phyloP scores from a whole-genome alignment of 169 alveolate genomes.

The Babesia caballi region DNA sequence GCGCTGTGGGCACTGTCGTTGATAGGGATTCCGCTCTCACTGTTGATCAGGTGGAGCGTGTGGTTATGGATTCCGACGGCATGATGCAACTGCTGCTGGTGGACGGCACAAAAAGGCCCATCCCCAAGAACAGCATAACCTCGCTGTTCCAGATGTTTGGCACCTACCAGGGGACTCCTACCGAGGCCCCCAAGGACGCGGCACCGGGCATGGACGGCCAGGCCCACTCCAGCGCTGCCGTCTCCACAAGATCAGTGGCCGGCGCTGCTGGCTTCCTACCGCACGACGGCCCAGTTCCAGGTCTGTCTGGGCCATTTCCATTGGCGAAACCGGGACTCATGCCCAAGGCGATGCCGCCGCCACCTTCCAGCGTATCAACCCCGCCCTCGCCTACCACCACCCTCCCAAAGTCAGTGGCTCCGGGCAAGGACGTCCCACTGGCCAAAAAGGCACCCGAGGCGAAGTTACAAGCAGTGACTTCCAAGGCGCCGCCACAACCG shows the following conservation, averaged over 20 bases:
- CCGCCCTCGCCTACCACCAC: neutral
- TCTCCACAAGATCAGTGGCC: too few species aligned
- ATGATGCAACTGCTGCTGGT: constrained; percentile 18
- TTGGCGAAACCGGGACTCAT: neutral
- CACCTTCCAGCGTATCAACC: neutral
- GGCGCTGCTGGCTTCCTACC: neutral
- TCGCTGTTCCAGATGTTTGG: constrained; percentile 38
- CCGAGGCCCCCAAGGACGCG: neutral
- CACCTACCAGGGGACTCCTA: neutral
- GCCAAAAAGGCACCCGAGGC: neutral
- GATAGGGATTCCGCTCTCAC: neutral
- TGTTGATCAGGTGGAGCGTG: constrained; percentile 3
- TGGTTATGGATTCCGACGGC: constrained; percentile 7
- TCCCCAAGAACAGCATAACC: constrained; percentile 2
- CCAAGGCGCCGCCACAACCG: constrained; percentile 1
- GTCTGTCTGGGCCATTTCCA: neutral
- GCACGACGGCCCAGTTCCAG: neutral
- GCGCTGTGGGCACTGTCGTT: too few species aligned
- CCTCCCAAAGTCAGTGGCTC: neutral
- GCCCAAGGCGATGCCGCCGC: neutral
- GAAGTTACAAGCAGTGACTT: neutral
- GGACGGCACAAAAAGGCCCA: constrained; percentile 12
- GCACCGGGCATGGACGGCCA: neutral
- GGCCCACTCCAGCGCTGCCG: too few species aligned
- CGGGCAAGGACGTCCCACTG: neutral